phyloP scores from a whole-genome alignment of 768 basidiomycete species.

The Chalciporus pseudorubinellus region DNA sequence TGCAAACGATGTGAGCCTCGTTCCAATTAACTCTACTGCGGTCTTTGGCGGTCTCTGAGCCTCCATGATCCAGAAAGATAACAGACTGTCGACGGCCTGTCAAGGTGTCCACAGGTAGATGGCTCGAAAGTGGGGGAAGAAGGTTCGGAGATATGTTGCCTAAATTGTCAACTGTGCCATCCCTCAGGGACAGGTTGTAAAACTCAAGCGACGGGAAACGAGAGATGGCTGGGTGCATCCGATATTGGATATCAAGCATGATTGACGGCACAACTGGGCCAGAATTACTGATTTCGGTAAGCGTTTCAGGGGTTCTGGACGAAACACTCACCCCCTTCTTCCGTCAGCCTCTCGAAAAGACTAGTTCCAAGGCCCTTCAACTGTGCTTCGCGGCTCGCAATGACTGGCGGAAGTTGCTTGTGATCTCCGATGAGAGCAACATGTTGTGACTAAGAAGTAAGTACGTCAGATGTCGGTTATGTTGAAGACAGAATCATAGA shows the following conservation, averaged over 20 bases:
- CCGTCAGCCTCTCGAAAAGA: constrained; percentile 87
- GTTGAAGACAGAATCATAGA: constrained; percentile 4
- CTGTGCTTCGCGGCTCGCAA: constrained; percentile 73
- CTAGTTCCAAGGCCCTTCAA: constrained; percentile 71
- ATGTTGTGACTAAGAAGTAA: constrained; percentile 61
- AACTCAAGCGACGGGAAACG: constrained; percentile 84
- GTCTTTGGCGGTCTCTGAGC: constrained; percentile 62
- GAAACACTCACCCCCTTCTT: constrained; percentile 66
- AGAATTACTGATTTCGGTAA: constrained; percentile 9
- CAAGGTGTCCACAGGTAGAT: constrained; percentile 39
- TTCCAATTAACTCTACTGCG: constrained; percentile 74
- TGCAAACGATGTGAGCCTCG: constrained; percentile 76
- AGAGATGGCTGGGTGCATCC: constrained; percentile 92
- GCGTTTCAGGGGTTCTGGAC: neutral
- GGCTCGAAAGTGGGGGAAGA: constrained; percentile 59
- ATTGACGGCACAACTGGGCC: constrained; percentile 74
- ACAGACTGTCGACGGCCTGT: constrained; percentile 55
- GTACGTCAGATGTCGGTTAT: constrained; percentile 10
- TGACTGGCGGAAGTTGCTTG: constrained; percentile 90
- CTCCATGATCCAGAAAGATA: constrained; percentile 79
- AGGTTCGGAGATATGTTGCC: constrained; percentile 50
- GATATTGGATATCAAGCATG: constrained; percentile 93
- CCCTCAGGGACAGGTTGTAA: constrained; percentile 65
- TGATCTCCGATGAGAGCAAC: constrained; percentile 94
- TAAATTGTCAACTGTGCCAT: constrained; percentile 65